Evolutionary conservation across 306 rosid genomes (phyloP).

Genomic region (Vicia faba): DNA sequence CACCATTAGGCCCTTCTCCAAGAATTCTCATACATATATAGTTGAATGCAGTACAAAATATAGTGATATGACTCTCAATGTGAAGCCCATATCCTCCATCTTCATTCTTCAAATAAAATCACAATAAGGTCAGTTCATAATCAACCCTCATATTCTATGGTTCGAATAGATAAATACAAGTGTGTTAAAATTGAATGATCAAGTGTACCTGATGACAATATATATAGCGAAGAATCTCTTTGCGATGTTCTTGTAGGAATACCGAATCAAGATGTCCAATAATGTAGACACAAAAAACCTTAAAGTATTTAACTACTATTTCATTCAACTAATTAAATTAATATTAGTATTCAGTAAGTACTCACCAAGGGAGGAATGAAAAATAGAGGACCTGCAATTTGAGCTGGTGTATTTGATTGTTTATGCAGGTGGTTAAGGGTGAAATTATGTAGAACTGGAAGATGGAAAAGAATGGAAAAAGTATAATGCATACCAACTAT

Average conservation of each 20-base stretch:
- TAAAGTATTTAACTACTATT: not conserved
- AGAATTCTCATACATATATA: slow-evolving; percentile 69
- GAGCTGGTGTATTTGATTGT: slow-evolving; percentile 68
- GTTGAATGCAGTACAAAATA: slow-evolving; percentile 66
- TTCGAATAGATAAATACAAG: no score
- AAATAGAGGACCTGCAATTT: slow-evolving; percentile 74
- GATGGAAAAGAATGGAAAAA: no score
- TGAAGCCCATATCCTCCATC: no score
- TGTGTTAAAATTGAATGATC: not conserved
- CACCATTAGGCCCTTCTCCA: slow-evolving; percentile 36
- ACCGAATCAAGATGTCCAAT: slow-evolving; percentile 59
- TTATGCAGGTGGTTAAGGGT: no score
- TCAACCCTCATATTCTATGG: no score
- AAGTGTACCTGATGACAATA: slow-evolving; percentile 62
- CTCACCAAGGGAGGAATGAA: slow-evolving; percentile 73
- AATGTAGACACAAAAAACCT: slow-evolving; percentile 66
- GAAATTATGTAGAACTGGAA: no score
- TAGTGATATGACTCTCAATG: slow-evolving; percentile 58
- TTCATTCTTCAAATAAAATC: no score
- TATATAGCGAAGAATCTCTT: slow-evolving; percentile 69
- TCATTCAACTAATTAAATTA: no score
- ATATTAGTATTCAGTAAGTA: not conserved
- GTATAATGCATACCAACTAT: no score
- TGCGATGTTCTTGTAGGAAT: slow-evolving; percentile 49
- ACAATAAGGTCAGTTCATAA: no score